Evolutionary conservation across 2,329 filamentous ascomycete species (phyloP).

Genomic region (Xylariaceae sp.): DNA sequence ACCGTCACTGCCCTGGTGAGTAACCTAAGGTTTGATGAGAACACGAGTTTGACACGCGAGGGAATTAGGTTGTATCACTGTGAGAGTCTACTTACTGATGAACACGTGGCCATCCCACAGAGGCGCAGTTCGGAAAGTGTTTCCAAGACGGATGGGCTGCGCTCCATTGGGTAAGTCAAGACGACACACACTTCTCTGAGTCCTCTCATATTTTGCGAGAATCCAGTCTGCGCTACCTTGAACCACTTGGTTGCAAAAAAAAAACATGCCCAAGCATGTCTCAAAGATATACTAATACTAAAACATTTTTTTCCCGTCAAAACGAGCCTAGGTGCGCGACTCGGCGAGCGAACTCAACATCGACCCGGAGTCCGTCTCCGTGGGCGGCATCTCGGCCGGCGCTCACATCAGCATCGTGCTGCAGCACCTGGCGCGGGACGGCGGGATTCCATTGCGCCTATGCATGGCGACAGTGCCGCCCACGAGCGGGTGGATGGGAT

Average conservation of each 20-base stretch:
- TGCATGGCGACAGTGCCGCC: constrained; percentile 32
- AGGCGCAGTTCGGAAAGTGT: constrained; percentile 32
- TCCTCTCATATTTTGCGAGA: too few species aligned
- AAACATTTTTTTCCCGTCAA: too few species aligned
- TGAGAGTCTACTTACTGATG: neutral
- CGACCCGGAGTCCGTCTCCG: constrained; percentile 30
- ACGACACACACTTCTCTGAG: neutral
- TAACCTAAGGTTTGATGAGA: too few species aligned
- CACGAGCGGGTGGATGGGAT: constrained; percentile 23
- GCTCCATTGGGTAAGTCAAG: constrained; percentile 31
- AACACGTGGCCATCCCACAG: constrained; percentile 10
- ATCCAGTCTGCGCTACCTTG: too few species aligned
- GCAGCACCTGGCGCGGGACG: constrained; percentile 35
- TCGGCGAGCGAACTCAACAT: constrained; percentile 27
- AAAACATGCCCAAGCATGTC: too few species aligned
- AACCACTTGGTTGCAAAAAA: too few species aligned
- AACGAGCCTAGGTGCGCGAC: constrained; percentile 23
- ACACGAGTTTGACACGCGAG: too few species aligned
- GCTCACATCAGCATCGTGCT: constrained; percentile 32
- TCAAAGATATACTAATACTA: too few species aligned
- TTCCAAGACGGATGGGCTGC: constrained; percentile 35
- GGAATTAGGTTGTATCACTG: too few species aligned
- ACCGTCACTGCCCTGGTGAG: constrained; percentile 36
- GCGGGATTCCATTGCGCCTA: constrained; percentile 31
- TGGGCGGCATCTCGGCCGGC: constrained; percentile 36